phyloP scores from a whole-genome alignment of 805 yeast species.

The Torulaspora maleeae region DNA sequence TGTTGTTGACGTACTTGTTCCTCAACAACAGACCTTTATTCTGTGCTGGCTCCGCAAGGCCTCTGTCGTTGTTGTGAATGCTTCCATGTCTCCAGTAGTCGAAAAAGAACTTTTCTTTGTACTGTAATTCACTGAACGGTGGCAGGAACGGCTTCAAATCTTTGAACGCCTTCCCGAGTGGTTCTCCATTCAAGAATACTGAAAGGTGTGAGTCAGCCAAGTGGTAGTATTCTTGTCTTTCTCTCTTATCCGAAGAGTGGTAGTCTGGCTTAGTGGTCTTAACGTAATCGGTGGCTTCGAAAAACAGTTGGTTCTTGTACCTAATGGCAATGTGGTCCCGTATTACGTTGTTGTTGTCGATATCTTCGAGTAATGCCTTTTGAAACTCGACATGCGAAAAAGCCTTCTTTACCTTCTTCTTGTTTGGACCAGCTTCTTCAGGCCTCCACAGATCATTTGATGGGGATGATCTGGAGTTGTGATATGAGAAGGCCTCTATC shows the following conservation, averaged over 20 bases:
- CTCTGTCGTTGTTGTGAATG: conserved; percentile 11
- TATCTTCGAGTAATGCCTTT: conserved; percentile 28
- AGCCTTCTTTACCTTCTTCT: conserved; percentile 12
- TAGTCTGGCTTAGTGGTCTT: conserved; percentile 35
- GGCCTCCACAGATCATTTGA: conserved; percentile 10
- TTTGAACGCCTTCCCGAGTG: conserved; percentile 59
- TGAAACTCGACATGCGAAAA: conserved; percentile 28
- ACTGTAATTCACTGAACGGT: conserved; percentile 57
- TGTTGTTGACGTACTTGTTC: conserved; percentile 61
- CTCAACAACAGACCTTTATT: conserved; percentile 28
- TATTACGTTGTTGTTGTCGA: conserved; percentile 42
- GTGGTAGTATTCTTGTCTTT: conserved; percentile 39
- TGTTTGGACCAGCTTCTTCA: conserved; percentile 9
- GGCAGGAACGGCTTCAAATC: conserved; percentile 74
- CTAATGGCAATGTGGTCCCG: conserved; percentile 87
- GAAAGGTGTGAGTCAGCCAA: conserved; percentile 51
- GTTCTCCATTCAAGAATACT: conserved; percentile 73
- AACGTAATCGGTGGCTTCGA: conserved; percentile 69
- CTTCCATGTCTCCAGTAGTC: conserved; percentile 31
- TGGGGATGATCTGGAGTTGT: conserved; percentile 2
- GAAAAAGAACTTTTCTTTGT: conserved; percentile 37
- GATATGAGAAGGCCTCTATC: conserved; percentile 24
- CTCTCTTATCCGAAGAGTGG: conserved; percentile 30
- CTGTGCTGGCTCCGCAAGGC: neutral
- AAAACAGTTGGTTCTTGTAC: conserved; percentile 69